Evolutionary conservation across 768 basidiomycete genomes (phyloP), one percentile per base, ranked within the genome.

Genomic region (Amanita thiersii): DNA sequence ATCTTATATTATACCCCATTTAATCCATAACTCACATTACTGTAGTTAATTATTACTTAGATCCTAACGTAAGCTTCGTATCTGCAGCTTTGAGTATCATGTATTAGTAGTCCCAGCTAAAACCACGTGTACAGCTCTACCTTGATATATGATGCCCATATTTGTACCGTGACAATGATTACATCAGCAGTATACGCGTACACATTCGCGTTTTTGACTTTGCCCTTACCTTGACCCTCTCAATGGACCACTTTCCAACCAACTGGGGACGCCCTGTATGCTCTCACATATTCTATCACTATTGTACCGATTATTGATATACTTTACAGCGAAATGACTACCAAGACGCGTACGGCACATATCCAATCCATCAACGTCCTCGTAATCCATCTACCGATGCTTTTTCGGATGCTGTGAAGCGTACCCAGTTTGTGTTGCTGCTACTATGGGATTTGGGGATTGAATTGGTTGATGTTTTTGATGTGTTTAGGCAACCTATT

Each of bases 201-300:
- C 17, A 3, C 26, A 15, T 19, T 28, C 8, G 4, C 23, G n/a
- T 25, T 39, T 9, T 26, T 28, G 7, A 10, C n/a, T n/a, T n/a
- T 28, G 26, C 26, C n/a, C 7, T n/a, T 7, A 28, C 26, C 6
- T 7, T n/a, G 26, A 7, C 26, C 26, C n/a, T 28, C n/a, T 28
- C n/a, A 28, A 86, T 88, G 86, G 85, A 88, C 57, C 86, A 88
- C 59, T 85, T 84, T 62, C 83, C 86, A 25, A 79, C 78, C 24
- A 85, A 80, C 68, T 88, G 86, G 86, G 86, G 86, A 25, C 70
- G 80, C 34, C 85, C 83, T 36, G 85, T 85, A 3, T 17, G 1
- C n/a, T 20, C 6, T 37, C 26, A 18, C 29, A 9, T 3, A 8
- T 8, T 0, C 34, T 3, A 5, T 12, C 5, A 3, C 23, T 0